Evolutionary conservation across 345 rosid genomes (phyloP).

Genomic region (Ceriops decandra): DNA sequence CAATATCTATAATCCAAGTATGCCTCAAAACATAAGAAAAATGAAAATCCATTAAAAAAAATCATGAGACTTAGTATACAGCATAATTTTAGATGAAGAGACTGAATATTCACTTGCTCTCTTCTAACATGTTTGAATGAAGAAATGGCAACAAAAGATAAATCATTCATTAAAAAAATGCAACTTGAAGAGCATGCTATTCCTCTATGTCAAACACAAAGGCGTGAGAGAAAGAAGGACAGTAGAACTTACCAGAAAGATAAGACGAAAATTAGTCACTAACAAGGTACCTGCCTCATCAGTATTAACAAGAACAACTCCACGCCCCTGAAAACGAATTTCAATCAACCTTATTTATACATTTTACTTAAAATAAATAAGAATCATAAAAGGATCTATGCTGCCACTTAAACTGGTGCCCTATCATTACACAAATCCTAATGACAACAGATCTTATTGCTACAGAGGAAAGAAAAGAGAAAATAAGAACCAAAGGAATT

Average conservation of each 20-base stretch:
- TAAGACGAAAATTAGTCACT: conserved; percentile 86
- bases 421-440: not conserved
- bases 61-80: no score
- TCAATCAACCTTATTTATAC: not conserved
- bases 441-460: not conserved
- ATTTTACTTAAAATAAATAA: not conserved
- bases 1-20: no score
- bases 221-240: not conserved
- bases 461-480: not conserved
- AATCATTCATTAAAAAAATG: not conserved
- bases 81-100: not conserved
- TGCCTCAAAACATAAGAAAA: no score
- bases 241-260: conserved; percentile 67
- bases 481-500: not conserved
- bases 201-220: not conserved
- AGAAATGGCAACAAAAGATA: conserved; percentile 5
- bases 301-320: conserved; percentile 82
- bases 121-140: conserved; percentile 2
- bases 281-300: conserved; percentile 79
- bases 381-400: not conserved
- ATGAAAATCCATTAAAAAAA: no score
- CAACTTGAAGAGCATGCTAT: not conserved
- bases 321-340: conserved; percentile 56
- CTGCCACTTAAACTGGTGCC: not conserved
- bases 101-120: not conserved